Base-by-base conservation (phyloP, 768 basidiomycete species). In the Calocera cornea region DNA sequence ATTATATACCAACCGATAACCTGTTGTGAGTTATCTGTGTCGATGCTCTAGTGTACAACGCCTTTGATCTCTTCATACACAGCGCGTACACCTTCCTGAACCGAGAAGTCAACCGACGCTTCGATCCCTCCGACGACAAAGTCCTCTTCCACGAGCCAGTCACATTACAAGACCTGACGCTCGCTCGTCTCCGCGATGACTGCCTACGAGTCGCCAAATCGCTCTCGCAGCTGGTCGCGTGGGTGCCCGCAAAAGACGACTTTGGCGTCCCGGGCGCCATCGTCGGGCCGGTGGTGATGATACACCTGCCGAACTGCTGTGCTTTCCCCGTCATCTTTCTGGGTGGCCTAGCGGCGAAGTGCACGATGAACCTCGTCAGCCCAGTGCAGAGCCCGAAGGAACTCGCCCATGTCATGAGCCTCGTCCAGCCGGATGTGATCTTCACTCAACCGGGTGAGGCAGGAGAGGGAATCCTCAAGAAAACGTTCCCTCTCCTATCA, bases 241-340 rank as follows among this genome's bases (percentile, higher is more conserved):
- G 22, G 5, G 54, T 60, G 54, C 54, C 54, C 2, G 27, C 54
- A 2, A 60, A 60, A 33, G 54, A 60, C 19, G 54, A 60, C 54
- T 60, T 60, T 33, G 54, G 54, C 8, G 54, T 60, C 2, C 54
- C 54, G 2, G 54, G 54, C 10, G 31, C 54, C 16, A 2, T 60
- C 10, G 54, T 60, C 24, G 54, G 54, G 10, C 54, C 54, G 7
- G 31, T 60, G 7, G 31, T 60, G 31, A 60, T 60, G 54, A 60
- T 74, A 10, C 70, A 73, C 65, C 69, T 73, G 1, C 73, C 74
- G 22, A 74, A 74, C 67, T 73, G 71, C 64, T 65, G 72, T 1
- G 68, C 69, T 12, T 73, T 71, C 64, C 65, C 68, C 2, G 67
- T 71, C 3, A 68, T 74, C 44, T 69, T 70, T 1, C 71, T 70